Evolutionary conservation across 2,329 filamentous ascomycete species (phyloP), one percentile per base, ranked within the genome.

Genomic region (Clonostachys solani): DNA sequence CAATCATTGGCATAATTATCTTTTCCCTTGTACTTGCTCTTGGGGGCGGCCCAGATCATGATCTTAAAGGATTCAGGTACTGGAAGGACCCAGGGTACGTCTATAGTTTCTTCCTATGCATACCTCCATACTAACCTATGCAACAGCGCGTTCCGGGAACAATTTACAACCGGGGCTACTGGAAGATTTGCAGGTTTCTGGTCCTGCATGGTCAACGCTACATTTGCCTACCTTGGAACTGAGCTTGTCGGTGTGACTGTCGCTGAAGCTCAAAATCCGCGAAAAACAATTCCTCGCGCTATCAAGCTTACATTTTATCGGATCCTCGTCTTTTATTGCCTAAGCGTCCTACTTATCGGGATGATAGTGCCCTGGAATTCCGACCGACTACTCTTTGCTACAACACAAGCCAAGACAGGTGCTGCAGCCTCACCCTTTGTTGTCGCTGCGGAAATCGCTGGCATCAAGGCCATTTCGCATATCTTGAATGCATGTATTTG

Each of bases 251-350:
- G 86, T 55, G 74, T 90, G 4, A 84, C 86, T 4, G 86, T 86
- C 1, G 86, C 85, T 7, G 87, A 91, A 64, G 81, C 86, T 0
- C 66, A 70, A 10, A 88, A 89, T 58, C 86, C 86, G 0, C 76
- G 81, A 47, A 84, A 87, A 59, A 80, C 85, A 0, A 76, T 96
- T 2, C 91, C 91, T 0, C 84, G 82, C 2, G 91, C 91, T 6
- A 84, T 92, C 57, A 95, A 94, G 70, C 90, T 95, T 61, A 88
- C 80, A 33, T 80, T 80, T 49, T 80, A 76, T 75, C 74, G 77
- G 54, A 79, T 80, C 50, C 77, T 72, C 0, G 59, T 79, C 51
- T 80, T 80, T 52, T 80, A 80, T 51, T 62, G 80, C 42, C 63
- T 80, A 3, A 74, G 74, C 35, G 67, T 80, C 13, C 67, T 75